Base-by-base conservation (phyloP, 257 asterid species). In the Avicennia marina region DNA sequence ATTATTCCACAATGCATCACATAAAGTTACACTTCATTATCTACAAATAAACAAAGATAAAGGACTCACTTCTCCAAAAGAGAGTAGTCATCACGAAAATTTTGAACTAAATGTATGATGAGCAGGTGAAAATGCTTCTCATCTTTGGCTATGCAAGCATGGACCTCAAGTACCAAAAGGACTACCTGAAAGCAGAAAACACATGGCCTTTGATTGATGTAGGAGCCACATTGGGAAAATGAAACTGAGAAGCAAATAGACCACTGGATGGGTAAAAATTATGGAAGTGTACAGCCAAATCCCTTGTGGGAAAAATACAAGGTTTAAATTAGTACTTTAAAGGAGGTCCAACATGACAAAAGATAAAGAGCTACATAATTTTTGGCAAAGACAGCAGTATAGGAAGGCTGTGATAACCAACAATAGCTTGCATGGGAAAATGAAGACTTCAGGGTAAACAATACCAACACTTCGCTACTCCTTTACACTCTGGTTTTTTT, bases 141-240 rank as follows among this genome's bases (percentile, higher is more conserved):
- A 39, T 94, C 99, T 77, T 78, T 67, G 60, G 99, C 99, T 59
- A 94, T 94, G 78, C 96, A 76, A 36, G 99, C 99, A 73, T 94
- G 99, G 71, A 94, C 96, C 70, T 94, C 90, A 64, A 94, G 96
- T 64, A 79, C 97, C 84, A 89, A 72, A 64, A 94, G 96, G 60
- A 89, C 99, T 22, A 94, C 99, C 99, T 94, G 77, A n/a, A 62
- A 45, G 11, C 25, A 59, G 48, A 65, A 26, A 32, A 18, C 16
- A 21, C 22, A 33, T 15, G 9, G 12, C 10, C 9, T 11, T 36
- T 7, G 41, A 36, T 36, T 36, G 41, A 4, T 11, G 10, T 8
- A 18, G 15, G 7, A 47, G 31, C 12, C 51, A 44, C 24, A 44
- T 44, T n/a, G 7, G 4, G 10, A 19, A 44, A 17, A 16, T 4